A percentile compares a stretch with the other conserved stretches of the same genome.
Evolutionary conservation across 345 rosid species (phyloP).

Genomic region (Dipteronia sinensis): DNA sequence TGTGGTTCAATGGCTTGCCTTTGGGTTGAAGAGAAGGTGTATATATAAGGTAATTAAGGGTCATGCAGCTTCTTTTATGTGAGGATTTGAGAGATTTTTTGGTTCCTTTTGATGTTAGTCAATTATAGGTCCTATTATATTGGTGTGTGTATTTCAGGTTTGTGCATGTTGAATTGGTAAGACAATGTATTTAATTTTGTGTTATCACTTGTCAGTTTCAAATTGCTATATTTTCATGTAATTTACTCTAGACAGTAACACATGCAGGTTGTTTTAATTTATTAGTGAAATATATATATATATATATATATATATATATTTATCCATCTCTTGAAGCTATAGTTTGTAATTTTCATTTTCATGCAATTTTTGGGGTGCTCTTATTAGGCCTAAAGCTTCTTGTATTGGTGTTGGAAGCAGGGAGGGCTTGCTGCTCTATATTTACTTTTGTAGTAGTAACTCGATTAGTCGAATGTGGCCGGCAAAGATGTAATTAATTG

Average conservation of each 20-base stretch:
- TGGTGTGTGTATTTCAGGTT: slow-evolving; percentile 25
- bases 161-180: slow-evolving; percentile 21
- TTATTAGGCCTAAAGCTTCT: background rate
- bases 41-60: slow-evolving; percentile 24
- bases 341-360: no score
- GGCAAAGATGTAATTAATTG: no score
- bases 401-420: no score
- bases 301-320: no score
- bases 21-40: slow-evolving; percentile 24
- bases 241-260: background rate
- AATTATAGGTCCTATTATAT: slow-evolving; percentile 18
- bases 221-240: background rate
- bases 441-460: background rate
- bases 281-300: no score
- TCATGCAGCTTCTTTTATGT: slow-evolving; percentile 19
- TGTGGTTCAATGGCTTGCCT: slow-evolving; percentile 1
- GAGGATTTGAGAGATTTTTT: slow-evolving; percentile 18
- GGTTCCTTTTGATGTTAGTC: background rate
- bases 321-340: no score
- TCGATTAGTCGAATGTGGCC: no score
- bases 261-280: background rate
- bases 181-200: slow-evolving; percentile 16
- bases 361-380: no score
- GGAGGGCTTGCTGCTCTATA: background rate
- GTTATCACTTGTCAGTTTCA: slow-evolving; percentile 12